Conservation (phyloP, 257 asterid species). For the Solanum bulbocastanum region DNA sequence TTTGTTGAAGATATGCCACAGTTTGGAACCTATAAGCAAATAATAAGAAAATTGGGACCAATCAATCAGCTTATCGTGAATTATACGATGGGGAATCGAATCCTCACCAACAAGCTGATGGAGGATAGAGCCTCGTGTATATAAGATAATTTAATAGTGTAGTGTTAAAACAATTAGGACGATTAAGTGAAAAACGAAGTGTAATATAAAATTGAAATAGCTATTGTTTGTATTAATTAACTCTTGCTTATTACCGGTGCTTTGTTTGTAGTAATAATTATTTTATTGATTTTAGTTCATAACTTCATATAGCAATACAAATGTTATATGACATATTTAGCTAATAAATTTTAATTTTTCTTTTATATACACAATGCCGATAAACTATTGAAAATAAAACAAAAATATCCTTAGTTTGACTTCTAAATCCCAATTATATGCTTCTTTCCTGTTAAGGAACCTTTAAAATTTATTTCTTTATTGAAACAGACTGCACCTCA, state of each 20-base stretch:
- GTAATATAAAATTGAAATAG: background rate
- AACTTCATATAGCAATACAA: no score
- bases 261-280: background rate
- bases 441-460: background rate
- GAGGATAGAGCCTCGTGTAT: no score
- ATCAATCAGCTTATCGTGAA: background rate
- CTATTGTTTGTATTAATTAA: no score
- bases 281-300: background rate
- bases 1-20: conserved; percentile 17
- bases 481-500: background rate
- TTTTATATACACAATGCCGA: background rate
- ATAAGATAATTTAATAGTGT: background rate
- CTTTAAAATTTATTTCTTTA: background rate
- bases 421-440: background rate
- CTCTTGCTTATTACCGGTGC: background rate
- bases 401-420: background rate
- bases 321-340: no score
- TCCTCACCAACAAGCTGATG: no score
- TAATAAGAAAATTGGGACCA: background rate
- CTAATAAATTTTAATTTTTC: no score
- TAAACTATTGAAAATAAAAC: background rate
- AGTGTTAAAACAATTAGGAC: background rate
- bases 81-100: no score
- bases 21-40: conserved; percentile 4
- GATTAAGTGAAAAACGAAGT: no score